A percentile compares a stretch with the other conserved stretches of the same genome.
These are phyloP conservation scores for Sphagnum contortum DNA, from an alignment of 225 moss, liverwort and hornwort genomes.

Conservation along the genomic window DNA sequence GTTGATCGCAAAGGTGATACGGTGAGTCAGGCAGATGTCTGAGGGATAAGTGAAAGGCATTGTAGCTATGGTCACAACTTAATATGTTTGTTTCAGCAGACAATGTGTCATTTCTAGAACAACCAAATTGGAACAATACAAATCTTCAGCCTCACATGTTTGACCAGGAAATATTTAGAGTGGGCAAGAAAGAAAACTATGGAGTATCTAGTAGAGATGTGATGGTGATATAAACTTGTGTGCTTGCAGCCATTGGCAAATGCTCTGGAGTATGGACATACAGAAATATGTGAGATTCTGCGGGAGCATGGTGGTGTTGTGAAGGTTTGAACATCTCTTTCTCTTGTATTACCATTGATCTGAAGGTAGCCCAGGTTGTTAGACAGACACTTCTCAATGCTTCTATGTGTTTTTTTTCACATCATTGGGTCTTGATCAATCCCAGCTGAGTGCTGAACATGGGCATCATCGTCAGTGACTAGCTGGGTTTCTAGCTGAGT, in stretches of 20 bases:
- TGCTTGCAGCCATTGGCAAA: constrained; percentile 65
- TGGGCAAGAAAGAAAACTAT: background rate
- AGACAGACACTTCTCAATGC: too few species aligned
- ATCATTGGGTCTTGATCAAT: background rate
- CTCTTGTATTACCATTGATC: background rate
- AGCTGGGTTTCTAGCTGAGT: background rate
- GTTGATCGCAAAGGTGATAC: constrained; percentile 92
- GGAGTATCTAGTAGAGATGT: constrained; percentile 9
- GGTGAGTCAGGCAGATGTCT: constrained; percentile 20
- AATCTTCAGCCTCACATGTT: background rate
- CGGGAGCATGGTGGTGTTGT: constrained; percentile 47
- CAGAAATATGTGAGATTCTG: constrained; percentile 63
- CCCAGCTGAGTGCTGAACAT: background rate
- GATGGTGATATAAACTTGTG: constrained; percentile 12
- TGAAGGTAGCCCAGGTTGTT: background rate
- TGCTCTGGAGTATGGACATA: constrained; percentile 70
- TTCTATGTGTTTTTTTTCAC: background rate
- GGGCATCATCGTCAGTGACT: background rate
- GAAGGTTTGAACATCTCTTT: constrained; percentile 19
- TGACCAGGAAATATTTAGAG: background rate
- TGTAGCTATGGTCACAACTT: too few species aligned
- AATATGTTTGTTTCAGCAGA: too few species aligned
- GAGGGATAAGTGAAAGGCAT: too few species aligned
- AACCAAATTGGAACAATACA: too few species aligned
- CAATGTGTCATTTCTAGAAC: too few species aligned